Percentiles rank a stretch among this genome's conserved stretches.
phyloP scores from a whole-genome alignment of 345 rosid genomes.

The Firmiana major region DNA sequence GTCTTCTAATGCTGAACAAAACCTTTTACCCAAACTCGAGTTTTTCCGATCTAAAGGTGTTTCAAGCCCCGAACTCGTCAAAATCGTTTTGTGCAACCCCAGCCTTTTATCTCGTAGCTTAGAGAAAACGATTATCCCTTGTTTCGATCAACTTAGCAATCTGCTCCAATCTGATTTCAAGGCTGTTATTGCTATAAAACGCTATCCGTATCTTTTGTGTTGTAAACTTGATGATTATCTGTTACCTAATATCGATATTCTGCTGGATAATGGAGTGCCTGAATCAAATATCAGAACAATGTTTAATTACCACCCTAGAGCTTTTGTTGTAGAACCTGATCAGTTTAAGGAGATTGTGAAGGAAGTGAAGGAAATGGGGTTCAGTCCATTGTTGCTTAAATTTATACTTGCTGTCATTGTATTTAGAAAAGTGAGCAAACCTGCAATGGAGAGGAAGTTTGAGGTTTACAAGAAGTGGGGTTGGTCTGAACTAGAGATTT shows the following conservation, averaged over 20 bases:
- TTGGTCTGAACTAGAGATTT: slow-evolving; percentile 21
- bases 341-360: neutral
- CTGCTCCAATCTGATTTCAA: slow-evolving; percentile 25
- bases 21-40: neutral
- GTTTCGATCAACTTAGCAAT: slow-evolving; percentile 31
- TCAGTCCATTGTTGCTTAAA: neutral
- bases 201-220: neutral
- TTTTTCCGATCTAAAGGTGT: neutral
- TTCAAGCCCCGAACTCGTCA: slow-evolving; percentile 5
- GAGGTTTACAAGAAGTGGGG: slow-evolving; percentile 22
- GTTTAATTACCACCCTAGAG: neutral
- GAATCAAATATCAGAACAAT: neutral
- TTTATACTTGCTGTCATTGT: too few relatives aligned
- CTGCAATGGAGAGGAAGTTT: slow-evolving; percentile 4
- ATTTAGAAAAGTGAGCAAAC: neutral
- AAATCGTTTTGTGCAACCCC: neutral
- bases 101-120: neutral
- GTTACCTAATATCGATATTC: neutral
- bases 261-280: neutral
- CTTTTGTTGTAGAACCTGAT: neutral
- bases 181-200: neutral
- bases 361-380: slow-evolving; percentile 13
- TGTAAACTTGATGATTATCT: neutral
- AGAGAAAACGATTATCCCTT: slow-evolving; percentile 35
- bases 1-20: slow-evolving; percentile 6